These are phyloP conservation scores for Hortiboletus flavorubellus DNA, from an alignment of 768 basidiomycete species.

Conservation along the genomic window DNA sequence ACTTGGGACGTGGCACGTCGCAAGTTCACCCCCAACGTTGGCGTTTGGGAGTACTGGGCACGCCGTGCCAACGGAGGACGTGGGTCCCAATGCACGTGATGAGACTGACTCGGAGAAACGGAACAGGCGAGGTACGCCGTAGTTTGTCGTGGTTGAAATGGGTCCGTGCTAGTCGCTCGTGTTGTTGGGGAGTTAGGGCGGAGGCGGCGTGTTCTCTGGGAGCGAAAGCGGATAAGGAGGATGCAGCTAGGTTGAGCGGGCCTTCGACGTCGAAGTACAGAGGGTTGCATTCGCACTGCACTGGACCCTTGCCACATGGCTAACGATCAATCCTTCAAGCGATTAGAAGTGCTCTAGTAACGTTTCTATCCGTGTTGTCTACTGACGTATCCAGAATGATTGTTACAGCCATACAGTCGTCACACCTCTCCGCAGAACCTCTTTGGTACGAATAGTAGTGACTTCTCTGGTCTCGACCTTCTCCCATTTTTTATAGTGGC, in stretches of 20 bases:
- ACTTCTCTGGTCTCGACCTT: slow-evolving; percentile 18
- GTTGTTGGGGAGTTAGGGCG: background rate
- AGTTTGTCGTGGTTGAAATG: background rate
- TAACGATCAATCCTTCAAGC: background rate
- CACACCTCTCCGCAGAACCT: slow-evolving; percentile 9
- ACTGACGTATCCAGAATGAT: background rate
- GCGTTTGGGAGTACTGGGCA: slow-evolving; percentile 3
- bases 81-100: background rate
- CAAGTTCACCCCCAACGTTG: slow-evolving; percentile 1
- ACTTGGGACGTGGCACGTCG: slow-evolving; percentile 20
- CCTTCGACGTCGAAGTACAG: background rate
- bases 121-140: slow-evolving; percentile 1
- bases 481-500: slow-evolving; percentile 18
- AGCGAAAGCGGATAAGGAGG: background rate
- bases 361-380: background rate
- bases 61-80: background rate
- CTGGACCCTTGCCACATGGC: background rate
- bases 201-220: background rate
- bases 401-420: slow-evolving; percentile 20
- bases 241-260: background rate
- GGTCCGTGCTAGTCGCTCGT: background rate
- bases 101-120: background rate
- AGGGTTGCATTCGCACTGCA: background rate
- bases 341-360: background rate
- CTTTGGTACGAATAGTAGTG: slow-evolving; percentile 17